Base-by-base conservation (phyloP, 1,139 yeast genomes). In the Debaryomyces robertsiae region DNA sequence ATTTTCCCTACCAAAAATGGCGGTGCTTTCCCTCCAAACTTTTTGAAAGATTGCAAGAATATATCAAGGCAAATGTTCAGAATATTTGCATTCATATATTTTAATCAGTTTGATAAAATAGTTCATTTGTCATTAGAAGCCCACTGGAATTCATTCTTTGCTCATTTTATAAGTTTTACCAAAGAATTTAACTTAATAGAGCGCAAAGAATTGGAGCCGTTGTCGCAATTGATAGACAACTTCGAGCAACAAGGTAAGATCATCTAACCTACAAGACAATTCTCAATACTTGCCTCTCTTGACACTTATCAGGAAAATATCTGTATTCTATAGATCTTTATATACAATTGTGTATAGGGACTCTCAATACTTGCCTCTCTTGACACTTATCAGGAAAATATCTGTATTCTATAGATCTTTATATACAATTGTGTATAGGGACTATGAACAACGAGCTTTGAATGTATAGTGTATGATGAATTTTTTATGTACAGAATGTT, bases 91-190 rank as follows among this genome's bases (percentile, higher is more conserved):
- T 96, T 91, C 60, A 83, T 93, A 27, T 93, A 91, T 61, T 88
- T 89, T 63, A 89, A 90, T 59, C 98, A 93, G 62, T 93, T 90
- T 63, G 98, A 93, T 52, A 88, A 84, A 57, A 79, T 93, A 30
- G 82, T 93, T 22, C 98, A 93, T 61, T 68, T 94, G 47, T 84
- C 95, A 3, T 64, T 93, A 46, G 98, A 93, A 61, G 97, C 98
- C 1, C 98, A 94, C 61, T 93, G 96, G 96, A 93, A 94, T 63
- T 90, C 98, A 3, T 89, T 91, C 56, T 94, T 93, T 64, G 94
- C 96, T n/a, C 98, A 94, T 61, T 93, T 86, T 58, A 77, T 91
- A 38, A 84, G 95, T 42, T 87, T 93, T 56, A 81, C 85, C 13
- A 84, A 85, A 54, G 96, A 90, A 51, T 93, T 88, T 63, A 83